These are phyloP conservation scores for Dissophora ornata DNA, from an alignment of 192 early-diverging fungal species.

Conservation along the genomic window DNA sequence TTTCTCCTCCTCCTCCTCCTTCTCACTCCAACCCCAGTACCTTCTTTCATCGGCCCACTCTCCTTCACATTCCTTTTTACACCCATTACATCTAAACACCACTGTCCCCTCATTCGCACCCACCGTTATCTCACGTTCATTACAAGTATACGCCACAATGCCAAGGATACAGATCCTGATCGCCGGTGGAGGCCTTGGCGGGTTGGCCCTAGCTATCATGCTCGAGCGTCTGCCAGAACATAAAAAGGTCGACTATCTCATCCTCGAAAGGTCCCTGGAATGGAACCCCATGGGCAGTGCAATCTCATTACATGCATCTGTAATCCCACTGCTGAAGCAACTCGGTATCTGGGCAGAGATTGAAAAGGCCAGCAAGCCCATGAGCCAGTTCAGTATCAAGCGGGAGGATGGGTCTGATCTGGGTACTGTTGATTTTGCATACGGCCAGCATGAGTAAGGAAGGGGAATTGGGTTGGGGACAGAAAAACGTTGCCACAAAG, in stretches of 20 bases:
- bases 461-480: too few species aligned
- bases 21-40: too few species aligned
- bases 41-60: too few species aligned
- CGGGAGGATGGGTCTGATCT: conserved; percentile 46
- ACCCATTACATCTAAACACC: too few species aligned
- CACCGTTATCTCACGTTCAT: too few species aligned
- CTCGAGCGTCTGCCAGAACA: conserved; percentile 42
- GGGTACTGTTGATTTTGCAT: conserved; percentile 38
- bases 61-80: too few species aligned
- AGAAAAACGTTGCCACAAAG: background rate
- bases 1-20: too few species aligned
- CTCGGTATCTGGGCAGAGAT: conserved; percentile 39
- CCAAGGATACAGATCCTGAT: conserved; percentile 38
- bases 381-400: conserved; percentile 53
- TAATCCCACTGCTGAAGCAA: conserved; percentile 41
- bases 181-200: conserved; percentile 40
- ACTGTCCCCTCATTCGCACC: too few species aligned
- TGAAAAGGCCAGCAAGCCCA: conserved; percentile 38
- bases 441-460: conserved; percentile 35
- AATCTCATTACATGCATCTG: conserved; percentile 42
- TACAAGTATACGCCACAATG: conserved; percentile 7
- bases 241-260: conserved; percentile 46
- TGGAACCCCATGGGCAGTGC: conserved; percentile 39
- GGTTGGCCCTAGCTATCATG: conserved; percentile 40
- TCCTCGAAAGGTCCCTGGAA: conserved; percentile 30